Base-by-base conservation (phyloP, 2,329 filamentous ascomycete genomes). In the Talaromyces sp. region DNA sequence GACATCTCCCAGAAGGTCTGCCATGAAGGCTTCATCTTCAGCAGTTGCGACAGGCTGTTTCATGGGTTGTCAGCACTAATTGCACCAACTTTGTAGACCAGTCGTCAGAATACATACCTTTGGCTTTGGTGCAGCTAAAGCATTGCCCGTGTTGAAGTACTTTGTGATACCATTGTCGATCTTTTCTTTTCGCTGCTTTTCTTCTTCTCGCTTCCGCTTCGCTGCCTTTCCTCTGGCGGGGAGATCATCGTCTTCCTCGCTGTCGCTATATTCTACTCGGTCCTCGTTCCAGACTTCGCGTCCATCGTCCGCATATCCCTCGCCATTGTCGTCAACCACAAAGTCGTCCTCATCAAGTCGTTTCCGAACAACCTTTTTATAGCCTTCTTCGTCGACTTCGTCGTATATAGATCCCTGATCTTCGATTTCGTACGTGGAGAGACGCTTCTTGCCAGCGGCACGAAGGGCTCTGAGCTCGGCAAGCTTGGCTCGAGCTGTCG, bases 301-400 rank as follows among this genome's bases (percentile, higher is more conserved):
- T 67, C 95, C 95, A 74, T 98, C 95, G 76, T 98, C 94, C 69
- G 92, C 94, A 74, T 99, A 99, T 43, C 95, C 94, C 75, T 94
- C 92, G 73, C 94, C 94, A 81, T 97, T 96, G 81, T 99, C 95
- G 81, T 98, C 95, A 66, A 99, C 93, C 61, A 99, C 94, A 73
- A 99, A 99, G 80, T 99, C 95, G 72, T 99, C 95, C 73, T 96
- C 85, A 74, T 98, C 91, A 60, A 99, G 83, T 56, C 95, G 89
- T 64, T 90, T 88, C 48, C 95, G 87, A 14, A 99, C 93, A 70
- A 98, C 90, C 77, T 96, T 96, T 82, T 97, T 97, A 83, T 99
- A 99, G 60, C 91, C 91, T 73, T 95, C 94, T 73, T 99, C 95
- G 74, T 98, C 93, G 57, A 99, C 93, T 73, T 96, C 93, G 68